phyloP scores from a whole-genome alignment of 495 filamentous ascomycete species.

The Aspergillus heteromorphus region DNA sequence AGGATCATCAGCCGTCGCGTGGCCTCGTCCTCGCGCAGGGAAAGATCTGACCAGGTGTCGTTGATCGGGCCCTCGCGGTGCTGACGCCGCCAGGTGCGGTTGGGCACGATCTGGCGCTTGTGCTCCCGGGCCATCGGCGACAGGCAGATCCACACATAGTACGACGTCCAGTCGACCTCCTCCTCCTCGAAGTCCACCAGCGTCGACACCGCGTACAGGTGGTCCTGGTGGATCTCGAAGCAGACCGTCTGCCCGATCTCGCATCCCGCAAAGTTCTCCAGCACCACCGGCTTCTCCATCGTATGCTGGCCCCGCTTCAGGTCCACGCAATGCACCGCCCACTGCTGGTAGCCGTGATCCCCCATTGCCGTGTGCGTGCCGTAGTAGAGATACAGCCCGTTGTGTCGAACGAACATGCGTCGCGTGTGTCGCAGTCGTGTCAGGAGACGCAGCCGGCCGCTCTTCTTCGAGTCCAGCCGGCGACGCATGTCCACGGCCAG shows the following conservation, averaged over 20 bases:
- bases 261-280: slow-evolving; percentile 51
- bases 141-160: slow-evolving; percentile 64
- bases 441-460: slow-evolving; percentile 33
- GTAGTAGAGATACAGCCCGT: slow-evolving; percentile 59
- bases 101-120: slow-evolving; percentile 23
- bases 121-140: slow-evolving; percentile 32
- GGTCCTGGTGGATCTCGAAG: slow-evolving; percentile 65
- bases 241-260: slow-evolving; percentile 65
- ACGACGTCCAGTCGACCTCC: slow-evolving; percentile 64
- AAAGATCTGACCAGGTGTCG: slow-evolving; percentile 68
- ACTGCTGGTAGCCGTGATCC: slow-evolving; percentile 49
- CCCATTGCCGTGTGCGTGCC: slow-evolving; percentile 54
- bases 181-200: slow-evolving; percentile 57
- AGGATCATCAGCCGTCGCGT: slow-evolving; percentile 57
- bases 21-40: slow-evolving; percentile 57
- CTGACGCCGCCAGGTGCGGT: slow-evolving; percentile 58
- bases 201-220: slow-evolving; percentile 70
- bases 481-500: slow-evolving; percentile 51
- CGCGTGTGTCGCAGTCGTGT: slow-evolving; percentile 40
- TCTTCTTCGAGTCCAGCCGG: slow-evolving; percentile 14
- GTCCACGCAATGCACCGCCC: slow-evolving; percentile 55
- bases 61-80: slow-evolving; percentile 72
- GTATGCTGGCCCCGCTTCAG: slow-evolving; percentile 33
- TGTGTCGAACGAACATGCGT: slow-evolving; percentile 66
- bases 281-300: slow-evolving; percentile 31